A percentile compares a stretch with the other conserved stretches of the same genome.
Evolutionary conservation across 2,329 filamentous ascomycete genomes (phyloP).

Genomic region (Pyrenophora graminea): DNA sequence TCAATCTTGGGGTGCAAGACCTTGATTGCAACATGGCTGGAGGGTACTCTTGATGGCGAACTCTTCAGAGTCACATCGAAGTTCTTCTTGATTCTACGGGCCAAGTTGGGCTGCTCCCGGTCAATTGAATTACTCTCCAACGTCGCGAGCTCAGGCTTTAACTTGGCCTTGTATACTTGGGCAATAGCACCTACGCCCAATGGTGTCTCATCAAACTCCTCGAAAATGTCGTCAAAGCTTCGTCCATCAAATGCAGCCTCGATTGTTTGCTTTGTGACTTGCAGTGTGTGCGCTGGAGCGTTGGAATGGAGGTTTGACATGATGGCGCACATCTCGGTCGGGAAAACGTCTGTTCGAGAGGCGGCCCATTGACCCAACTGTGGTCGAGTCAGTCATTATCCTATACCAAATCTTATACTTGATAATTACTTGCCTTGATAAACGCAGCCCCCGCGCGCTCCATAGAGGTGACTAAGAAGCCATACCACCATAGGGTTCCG

Average conservation of each 20-base stretch:
- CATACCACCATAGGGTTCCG: conserved; percentile 94
- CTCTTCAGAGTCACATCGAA: conserved; percentile 87
- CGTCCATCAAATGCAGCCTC: conserved; percentile 79
- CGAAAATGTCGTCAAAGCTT: conserved; percentile 87
- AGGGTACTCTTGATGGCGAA: conserved; percentile 81
- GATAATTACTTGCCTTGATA: conserved; percentile 71
- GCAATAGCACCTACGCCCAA: conserved; percentile 95
- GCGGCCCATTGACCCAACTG: conserved; percentile 97
- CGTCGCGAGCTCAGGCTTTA: conserved; percentile 76
- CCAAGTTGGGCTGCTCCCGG: conserved; percentile 60
- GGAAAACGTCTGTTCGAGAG: conserved; percentile 94
- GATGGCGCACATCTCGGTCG: conserved; percentile 83
- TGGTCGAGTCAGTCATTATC: conserved; percentile 20
- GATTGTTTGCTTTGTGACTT: conserved; percentile 77
- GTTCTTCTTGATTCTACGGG: conserved; percentile 74
- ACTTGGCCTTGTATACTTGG: conserved; percentile 93
- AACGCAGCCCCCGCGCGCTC: conserved; percentile 92
- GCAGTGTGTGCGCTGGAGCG: conserved; percentile 86
- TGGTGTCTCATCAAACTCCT: conserved; percentile 88
- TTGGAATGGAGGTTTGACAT: conserved; percentile 97
- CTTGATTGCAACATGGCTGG: conserved; percentile 91
- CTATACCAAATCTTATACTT: not conserved
- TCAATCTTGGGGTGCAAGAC: conserved; percentile 93
- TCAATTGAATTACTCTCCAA: conserved; percentile 62
- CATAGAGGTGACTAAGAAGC: conserved; percentile 84